Evolutionary conservation across 768 basidiomycete species (phyloP).

Genomic region (Russula compacta): DNA sequence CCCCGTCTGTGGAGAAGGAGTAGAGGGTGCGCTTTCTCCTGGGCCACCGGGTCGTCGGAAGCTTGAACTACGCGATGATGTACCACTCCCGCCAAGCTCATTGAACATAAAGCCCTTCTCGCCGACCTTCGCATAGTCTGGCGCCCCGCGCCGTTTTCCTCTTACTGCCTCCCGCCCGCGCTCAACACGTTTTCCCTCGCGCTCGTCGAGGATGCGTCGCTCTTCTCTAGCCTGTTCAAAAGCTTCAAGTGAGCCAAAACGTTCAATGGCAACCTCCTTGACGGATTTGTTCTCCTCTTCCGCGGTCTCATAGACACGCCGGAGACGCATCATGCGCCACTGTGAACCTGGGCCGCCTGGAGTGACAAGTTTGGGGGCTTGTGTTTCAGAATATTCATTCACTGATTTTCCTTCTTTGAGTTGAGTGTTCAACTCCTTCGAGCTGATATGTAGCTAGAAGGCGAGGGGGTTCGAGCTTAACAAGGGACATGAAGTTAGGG

Average conservation of each 20-base stretch:
- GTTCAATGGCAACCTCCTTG: constrained; percentile 77
- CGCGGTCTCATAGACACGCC: constrained; percentile 80
- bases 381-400: constrained; percentile 34
- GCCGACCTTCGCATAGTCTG: constrained; percentile 27
- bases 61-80: constrained; percentile 73
- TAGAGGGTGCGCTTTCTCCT: constrained; percentile 45
- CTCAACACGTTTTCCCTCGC: constrained; percentile 46
- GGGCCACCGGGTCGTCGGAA: constrained; percentile 76
- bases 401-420: constrained; percentile 36
- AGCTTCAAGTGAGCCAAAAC: constrained; percentile 76
- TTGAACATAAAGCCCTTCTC: constrained; percentile 62
- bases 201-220: constrained; percentile 73
- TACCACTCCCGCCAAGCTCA: constrained; percentile 50
- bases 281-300: constrained; percentile 70
- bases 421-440: constrained; percentile 53
- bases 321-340: constrained; percentile 98
- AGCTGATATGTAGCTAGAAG: constrained; percentile 48
- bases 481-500: too few species aligned
- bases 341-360: constrained; percentile 90
- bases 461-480: constrained; percentile 6
- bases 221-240: constrained; percentile 90
- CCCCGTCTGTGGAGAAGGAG: constrained; percentile 39
- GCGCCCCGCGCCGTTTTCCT: constrained; percentile 27
- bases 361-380: constrained; percentile 40
- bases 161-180: constrained; percentile 30